Evolutionary conservation across 371 early-diverging fungal genomes (phyloP), one percentile per base, ranked within the genome.

Genomic region (Rhizopus arrhizus): DNA sequence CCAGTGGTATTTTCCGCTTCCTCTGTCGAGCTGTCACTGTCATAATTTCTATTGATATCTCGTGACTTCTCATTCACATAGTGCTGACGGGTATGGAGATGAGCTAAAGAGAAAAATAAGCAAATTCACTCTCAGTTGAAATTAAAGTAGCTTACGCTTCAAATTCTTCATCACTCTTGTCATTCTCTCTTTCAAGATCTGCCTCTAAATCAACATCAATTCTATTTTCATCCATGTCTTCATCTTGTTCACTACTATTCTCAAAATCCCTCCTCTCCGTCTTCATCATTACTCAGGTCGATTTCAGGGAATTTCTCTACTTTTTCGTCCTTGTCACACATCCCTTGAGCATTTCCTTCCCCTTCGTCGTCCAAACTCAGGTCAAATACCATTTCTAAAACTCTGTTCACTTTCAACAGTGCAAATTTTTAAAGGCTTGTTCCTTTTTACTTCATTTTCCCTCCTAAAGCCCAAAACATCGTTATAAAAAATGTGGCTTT

Each of bases 31-130:
- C 89, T 85, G 65, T 97, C 97, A 70, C 88, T 89, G 57, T 92
- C 95, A 71, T 96, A 96, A 31, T 84, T 85, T 33, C 95, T 87
- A 45, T 94, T 93, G 66, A 97, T 97, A 65, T 94, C 92, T 4
- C 94, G 91, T 55, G 85, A 77, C 46, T 75, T 78, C 66, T 78
- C 65, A 13, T 54, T 22, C 3, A 62, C 43, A 35, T 56, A 63
- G 65, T 54, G 77, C 74, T 78, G 72, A 66, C 51, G n/a, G 65
- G 46, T 57, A 64, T 50, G 51, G 78, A 47, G 33, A 64, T 66
- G 57, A 58, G 36, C 61, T 72, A n/a, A n/a, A n/a, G n/a, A n/a
- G n/a, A 67, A 65, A 58, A 57, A 64, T 40, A 22, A 33, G n/a
- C 50, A 10, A 28, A 4, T 35, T 45, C 11, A 31, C 50, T 22